Evolutionary conservation across 257 asterid species (phyloP).

Genomic region (Solanum tarijense): DNA sequence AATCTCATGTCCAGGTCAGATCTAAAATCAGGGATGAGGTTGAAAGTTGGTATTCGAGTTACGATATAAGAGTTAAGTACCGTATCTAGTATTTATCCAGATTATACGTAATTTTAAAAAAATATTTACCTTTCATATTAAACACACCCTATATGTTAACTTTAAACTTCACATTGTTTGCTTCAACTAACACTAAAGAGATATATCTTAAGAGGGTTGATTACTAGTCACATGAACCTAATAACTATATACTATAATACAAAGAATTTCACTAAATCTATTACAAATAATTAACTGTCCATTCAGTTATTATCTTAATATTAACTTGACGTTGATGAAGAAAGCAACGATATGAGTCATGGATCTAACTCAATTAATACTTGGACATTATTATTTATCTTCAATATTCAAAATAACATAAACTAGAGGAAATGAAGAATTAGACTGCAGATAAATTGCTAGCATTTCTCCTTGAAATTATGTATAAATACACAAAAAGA

Average conservation of each 20-base stretch:
- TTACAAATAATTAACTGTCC: neutral
- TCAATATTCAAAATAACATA: neutral
- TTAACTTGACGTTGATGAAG: neutral
- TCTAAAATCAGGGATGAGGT: neutral
- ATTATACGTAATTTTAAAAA: neutral
- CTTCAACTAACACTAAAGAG: neutral
- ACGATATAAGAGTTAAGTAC: neutral
- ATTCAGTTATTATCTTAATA: no score
- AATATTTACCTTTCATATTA: no score
- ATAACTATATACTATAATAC: neutral
- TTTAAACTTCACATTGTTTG: neutral
- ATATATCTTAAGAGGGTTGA: neutral
- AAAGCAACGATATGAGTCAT: neutral
- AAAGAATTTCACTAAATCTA: neutral
- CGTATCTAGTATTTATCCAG: fast-evolving
- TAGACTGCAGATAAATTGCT: neutral
- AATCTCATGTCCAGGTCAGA: neutral
- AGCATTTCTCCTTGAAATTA: neutral
- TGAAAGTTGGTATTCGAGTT: no score
- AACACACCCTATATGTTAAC: neutral
- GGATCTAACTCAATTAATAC: neutral
- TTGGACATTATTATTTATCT: neutral
- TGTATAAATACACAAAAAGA: neutral
- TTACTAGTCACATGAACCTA: neutral
- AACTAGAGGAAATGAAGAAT: neutral